Percentiles rank a stretch among this genome's conserved stretches.
These are phyloP conservation scores for Ilyonectria mors-panacis DNA, from an alignment of 2,329 filamentous ascomycete genomes.

Conservation along the genomic window DNA sequence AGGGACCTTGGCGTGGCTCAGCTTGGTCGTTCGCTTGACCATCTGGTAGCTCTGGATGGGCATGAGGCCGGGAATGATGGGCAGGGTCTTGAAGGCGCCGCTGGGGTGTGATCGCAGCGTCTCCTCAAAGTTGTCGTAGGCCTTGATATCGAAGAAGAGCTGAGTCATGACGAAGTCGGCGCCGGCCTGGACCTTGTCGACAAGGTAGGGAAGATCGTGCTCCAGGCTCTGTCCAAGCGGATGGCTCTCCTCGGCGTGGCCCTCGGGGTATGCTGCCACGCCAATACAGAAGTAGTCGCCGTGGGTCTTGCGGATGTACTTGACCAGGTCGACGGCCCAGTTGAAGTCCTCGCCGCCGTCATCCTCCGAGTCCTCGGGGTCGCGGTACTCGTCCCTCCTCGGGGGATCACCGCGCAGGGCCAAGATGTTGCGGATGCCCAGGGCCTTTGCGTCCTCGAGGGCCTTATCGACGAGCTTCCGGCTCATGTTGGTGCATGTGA, in stretches of 20 bases:
- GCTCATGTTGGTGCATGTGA: constrained; percentile 99
- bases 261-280: constrained; percentile 95
- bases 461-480: constrained; percentile 87
- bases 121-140: constrained; percentile 85
- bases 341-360: constrained; percentile 83
- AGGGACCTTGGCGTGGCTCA: constrained; percentile 91
- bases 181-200: constrained; percentile 91
- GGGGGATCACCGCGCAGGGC: constrained; percentile 94
- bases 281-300: constrained; percentile 98
- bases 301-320: constrained; percentile 87
- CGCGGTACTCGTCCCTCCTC: constrained; percentile 86
- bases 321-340: constrained; percentile 90
- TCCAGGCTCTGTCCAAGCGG: constrained; percentile 79
- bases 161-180: constrained; percentile 99
- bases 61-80: constrained; percentile 96
- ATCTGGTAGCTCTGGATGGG: constrained; percentile 98
- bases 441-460: constrained; percentile 88
- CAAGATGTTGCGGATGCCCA: constrained; percentile 94
- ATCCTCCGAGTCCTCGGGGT: constrained; percentile 70
- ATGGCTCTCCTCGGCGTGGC: constrained; percentile 91
- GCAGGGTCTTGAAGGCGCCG: constrained; percentile 86
- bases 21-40: constrained; percentile 91
- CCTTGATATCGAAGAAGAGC: constrained; percentile 91
- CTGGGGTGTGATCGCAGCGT: constrained; percentile 84
- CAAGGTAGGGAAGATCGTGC: constrained; percentile 87